phyloP scores from a whole-genome alignment of 345 rosid species.

The Lumnitzera littorea region DNA sequence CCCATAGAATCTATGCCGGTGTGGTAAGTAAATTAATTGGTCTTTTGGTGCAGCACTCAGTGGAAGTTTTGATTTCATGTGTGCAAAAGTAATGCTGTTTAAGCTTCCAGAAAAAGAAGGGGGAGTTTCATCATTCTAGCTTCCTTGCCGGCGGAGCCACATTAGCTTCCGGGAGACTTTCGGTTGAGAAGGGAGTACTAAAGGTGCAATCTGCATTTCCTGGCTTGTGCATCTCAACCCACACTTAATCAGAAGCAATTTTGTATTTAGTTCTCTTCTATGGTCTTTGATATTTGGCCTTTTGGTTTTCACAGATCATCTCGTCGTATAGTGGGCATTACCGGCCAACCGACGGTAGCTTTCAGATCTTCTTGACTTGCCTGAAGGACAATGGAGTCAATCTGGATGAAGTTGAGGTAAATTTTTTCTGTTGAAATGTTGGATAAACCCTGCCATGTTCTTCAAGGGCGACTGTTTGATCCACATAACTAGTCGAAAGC shows the following conservation, averaged over 20 bases:
- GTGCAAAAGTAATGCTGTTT: not conserved
- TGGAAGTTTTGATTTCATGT: not conserved
- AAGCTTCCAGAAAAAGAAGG: slow-evolving; percentile 77
- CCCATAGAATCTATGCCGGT: slow-evolving; percentile 27
- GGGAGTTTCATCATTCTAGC: slow-evolving; percentile 88
- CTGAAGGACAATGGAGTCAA: slow-evolving; percentile 25
- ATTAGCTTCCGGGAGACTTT: slow-evolving; percentile 77
- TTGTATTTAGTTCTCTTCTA: not conserved
- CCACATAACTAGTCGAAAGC: too few species aligned
- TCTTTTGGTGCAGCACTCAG: not conserved
- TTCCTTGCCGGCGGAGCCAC: slow-evolving; percentile 94
- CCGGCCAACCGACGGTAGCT: slow-evolving; percentile 26
- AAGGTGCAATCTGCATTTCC: slow-evolving; percentile 29
- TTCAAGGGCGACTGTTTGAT: too few species aligned
- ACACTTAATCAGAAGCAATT: too few species aligned
- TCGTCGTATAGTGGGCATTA: slow-evolving; percentile 33
- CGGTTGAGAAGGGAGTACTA: slow-evolving; percentile 50
- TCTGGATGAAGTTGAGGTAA: slow-evolving; percentile 27
- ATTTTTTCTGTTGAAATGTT: not conserved
- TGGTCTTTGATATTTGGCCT: slow-evolving; percentile 8
- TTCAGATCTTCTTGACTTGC: slow-evolving; percentile 22
- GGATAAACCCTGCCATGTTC: not conserved
- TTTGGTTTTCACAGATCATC: slow-evolving; percentile 17
- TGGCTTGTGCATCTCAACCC: too few species aligned
- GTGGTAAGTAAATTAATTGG: slow-evolving; percentile 21